Evolutionary conservation across 345 rosid species (phyloP).

Genomic region (Pelargonium nanum): DNA sequence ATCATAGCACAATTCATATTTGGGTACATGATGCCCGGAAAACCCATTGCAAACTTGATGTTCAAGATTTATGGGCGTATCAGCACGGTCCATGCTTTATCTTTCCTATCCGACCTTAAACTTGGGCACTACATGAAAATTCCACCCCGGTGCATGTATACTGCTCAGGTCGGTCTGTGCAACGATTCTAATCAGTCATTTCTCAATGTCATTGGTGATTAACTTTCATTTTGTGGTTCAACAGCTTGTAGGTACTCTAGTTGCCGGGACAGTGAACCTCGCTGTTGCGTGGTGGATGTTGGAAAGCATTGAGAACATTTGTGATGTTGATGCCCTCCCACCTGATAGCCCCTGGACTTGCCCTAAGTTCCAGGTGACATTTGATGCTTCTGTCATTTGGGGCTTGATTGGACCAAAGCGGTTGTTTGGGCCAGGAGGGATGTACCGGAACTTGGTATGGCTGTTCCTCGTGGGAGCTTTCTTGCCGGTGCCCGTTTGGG

Average conservation of each 20-base stretch:
- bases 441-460: slow-evolving; percentile 87
- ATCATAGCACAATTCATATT: slow-evolving; percentile 90
- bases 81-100: slow-evolving; percentile 87
- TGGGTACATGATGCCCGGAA: slow-evolving; percentile 77
- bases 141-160: slow-evolving; percentile 90
- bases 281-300: slow-evolving; percentile 99
- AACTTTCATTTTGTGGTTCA: neutral
- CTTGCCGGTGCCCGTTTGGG: slow-evolving; percentile 84
- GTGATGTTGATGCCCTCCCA: slow-evolving; percentile 48
- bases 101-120: slow-evolving; percentile 88
- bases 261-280: slow-evolving; percentile 60
- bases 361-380: slow-evolving; percentile 87
- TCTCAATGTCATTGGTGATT: neutral
- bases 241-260: slow-evolving; percentile 87
- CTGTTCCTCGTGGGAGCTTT: slow-evolving; percentile 79
- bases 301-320: slow-evolving; percentile 62
- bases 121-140: slow-evolving; percentile 99
- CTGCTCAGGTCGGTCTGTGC: slow-evolving; percentile 54
- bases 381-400: slow-evolving; percentile 93
- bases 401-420: slow-evolving; percentile 79
- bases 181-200: neutral
- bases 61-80: slow-evolving; percentile 93
- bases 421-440: slow-evolving; percentile 73
- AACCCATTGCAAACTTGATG: slow-evolving; percentile 88
- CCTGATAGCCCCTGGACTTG: slow-evolving; percentile 96